phyloP scores from a whole-genome alignment of 306 rosid genomes.

The Cucurbita ficifolia region DNA sequence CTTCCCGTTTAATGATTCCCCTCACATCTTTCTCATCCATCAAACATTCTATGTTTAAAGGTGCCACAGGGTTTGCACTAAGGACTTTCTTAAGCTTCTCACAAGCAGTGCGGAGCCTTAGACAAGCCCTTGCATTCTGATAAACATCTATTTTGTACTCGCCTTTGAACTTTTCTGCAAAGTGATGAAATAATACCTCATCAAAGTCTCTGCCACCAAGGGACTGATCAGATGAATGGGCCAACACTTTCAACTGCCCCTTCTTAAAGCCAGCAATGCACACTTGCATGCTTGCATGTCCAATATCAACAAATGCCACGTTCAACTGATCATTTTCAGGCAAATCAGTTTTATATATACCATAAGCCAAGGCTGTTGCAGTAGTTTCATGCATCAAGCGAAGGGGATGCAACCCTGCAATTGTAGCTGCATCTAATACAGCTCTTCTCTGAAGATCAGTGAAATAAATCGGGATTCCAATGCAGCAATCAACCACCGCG shows the following conservation, averaged over 20 bases:
- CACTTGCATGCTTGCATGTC: conserved; percentile 95
- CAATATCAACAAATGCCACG: conserved; percentile 86
- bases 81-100: conserved; percentile 92
- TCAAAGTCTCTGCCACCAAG: conserved; percentile 96
- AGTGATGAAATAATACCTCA: conserved; percentile 65
- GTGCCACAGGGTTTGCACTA: conserved; percentile 89
- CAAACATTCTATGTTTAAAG: conserved; percentile 80
- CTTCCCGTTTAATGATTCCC: conserved; percentile 82
- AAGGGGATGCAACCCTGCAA: conserved; percentile 87
- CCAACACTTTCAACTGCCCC: conserved; percentile 74
- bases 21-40: conserved; percentile 94
- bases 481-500: conserved; percentile 82
- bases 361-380: conserved; percentile 90
- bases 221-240: conserved; percentile 75
- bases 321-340: conserved; percentile 72
- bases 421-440: conserved; percentile 73
- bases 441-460: conserved; percentile 93
- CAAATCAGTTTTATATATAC: conserved; percentile 87
- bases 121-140: conserved; percentile 75
- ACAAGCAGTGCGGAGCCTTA: conserved; percentile 72
- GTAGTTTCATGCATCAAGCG: conserved; percentile 81
- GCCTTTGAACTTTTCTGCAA: conserved; percentile 61
- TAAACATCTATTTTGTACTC: conserved; percentile 74
- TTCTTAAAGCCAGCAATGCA: conserved; percentile 85
- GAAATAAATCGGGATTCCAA: conserved; percentile 86